Percentiles rank a stretch among this genome's conserved stretches.
These are phyloP conservation scores for Leccinum fibrillosum DNA, from an alignment of 768 basidiomycete genomes.

Conservation along the genomic window DNA sequence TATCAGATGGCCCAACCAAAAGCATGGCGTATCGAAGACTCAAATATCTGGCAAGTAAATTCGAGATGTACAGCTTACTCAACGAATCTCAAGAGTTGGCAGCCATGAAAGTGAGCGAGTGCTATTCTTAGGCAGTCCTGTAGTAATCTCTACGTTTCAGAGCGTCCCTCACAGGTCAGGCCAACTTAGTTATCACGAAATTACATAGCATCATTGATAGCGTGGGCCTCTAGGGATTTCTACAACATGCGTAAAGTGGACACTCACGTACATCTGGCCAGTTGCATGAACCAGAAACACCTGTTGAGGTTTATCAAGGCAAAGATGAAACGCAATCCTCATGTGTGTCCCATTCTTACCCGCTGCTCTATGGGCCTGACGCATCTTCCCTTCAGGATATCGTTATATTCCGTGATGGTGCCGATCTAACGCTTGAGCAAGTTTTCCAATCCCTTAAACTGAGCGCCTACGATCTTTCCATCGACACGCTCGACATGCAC, in stretches of 20 bases:
- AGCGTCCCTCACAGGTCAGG: constrained; percentile 32
- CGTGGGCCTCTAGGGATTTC: constrained; percentile 68
- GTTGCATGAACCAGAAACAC: constrained; percentile 99
- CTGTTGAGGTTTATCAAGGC: constrained; percentile 96
- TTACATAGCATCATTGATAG: constrained; percentile 2
- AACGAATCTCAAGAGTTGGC: constrained; percentile 93
- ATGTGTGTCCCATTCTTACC: constrained; percentile 44
- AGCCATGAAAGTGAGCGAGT: constrained; percentile 83
- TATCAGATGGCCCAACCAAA: constrained; percentile 94
- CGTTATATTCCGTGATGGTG: constrained; percentile 93
- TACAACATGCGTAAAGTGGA: constrained; percentile 99
- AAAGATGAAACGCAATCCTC: constrained; percentile 89
- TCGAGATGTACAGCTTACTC: constrained; percentile 86
- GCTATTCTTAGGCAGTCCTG: neutral
- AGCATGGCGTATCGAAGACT: constrained; percentile 90
- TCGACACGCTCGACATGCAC: constrained; percentile 99
- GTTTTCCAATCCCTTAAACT: constrained; percentile 96
- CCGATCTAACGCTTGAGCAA: constrained; percentile 81
- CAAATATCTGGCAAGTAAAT: constrained; percentile 90
- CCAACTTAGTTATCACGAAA: neutral
- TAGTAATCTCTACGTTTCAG: constrained; percentile 14
- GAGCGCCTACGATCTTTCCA: constrained; percentile 95
- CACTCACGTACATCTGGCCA: constrained; percentile 98
- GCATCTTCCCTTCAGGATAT: constrained; percentile 60
- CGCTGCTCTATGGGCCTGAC: neutral